Evolutionary conservation across 139 green algal species (phyloP), one percentile per base, ranked within the genome.

Genomic region (Chlamydomonas sp.): DNA sequence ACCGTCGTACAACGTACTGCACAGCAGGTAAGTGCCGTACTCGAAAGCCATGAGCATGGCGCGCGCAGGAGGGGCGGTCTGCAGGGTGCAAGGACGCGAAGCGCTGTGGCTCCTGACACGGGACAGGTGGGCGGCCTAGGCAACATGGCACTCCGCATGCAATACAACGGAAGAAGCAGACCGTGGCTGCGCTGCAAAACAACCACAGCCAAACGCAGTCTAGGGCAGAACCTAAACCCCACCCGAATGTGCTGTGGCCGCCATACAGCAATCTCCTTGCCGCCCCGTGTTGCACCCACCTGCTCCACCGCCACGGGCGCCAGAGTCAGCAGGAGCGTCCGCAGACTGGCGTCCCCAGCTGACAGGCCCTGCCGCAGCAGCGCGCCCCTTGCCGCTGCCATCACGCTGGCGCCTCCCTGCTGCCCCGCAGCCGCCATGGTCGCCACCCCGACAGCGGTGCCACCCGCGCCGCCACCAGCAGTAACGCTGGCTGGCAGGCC

Each of bases 271-370:
- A 49, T 49, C 31, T 49, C 31, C 31, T 49, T 49, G 31, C 31
- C 31, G 31, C 31, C 31, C 31, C 31, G 31, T 49, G 31, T 49
- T 49, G 31, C 31, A 76, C 79, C 67, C 79, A 84, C 79, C 79
- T 31, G 31, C 79, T 84, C 79, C 63, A 84, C 3, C 14, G 64
- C 63, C 5, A 49, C 16, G 1, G 79, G 79, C 9, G 79, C 79
- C 20, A 84, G 64, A 2, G 79, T 84, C 79, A 84, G 75, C 15
- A 76, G 2, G 15, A 84, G 14, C n/a, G 76, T 84, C n/a, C 79
- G 6, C 9, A 63, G 3, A 9, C 7, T 64, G 3, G n/a, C 63
- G 63, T 84, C 64, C 63, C 9, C 63, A 4, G 59, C 63, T 1
- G 17, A 66, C 61, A 66, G 67, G 10, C 79, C 66, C 31, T 49